Percentiles rank a stretch among this genome's conserved stretches.
Conservation (phyloP, 2,329 filamentous ascomycete species). For the Zasmidium citrigriseum region DNA sequence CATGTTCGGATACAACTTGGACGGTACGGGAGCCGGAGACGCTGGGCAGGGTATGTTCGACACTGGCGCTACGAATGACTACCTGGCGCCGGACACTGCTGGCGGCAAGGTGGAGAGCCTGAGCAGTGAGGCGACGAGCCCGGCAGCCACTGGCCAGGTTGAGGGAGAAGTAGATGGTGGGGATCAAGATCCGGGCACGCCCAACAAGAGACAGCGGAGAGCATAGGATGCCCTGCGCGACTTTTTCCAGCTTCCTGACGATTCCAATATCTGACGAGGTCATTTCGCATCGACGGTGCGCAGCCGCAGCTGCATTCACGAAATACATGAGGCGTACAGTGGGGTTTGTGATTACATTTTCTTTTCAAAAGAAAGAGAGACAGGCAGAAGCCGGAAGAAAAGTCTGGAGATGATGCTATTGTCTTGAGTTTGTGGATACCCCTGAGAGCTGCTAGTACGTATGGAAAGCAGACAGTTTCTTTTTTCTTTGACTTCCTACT, state of each 20-base stretch:
- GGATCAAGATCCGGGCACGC: slow-evolving; percentile 23
- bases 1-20: slow-evolving; percentile 24
- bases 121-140: slow-evolving; percentile 41
- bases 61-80: slow-evolving; percentile 7
- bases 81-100: slow-evolving; percentile 8
- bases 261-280: no score
- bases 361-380: neutral
- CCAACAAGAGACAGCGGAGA: slow-evolving; percentile 27
- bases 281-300: no score
- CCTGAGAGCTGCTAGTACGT: neutral
- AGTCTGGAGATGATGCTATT: neutral
- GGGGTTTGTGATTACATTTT: neutral
- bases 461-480: neutral
- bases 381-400: neutral
- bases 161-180: slow-evolving; percentile 9
- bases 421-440: neutral
- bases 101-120: slow-evolving; percentile 42
- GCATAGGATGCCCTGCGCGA: slow-evolving; percentile 5
- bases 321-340: no score
- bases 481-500: neutral
- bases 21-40: neutral
- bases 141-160: slow-evolving; percentile 20
- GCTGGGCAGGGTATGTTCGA: slow-evolving; percentile 21
- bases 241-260: no score
- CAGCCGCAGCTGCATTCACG: no score